phyloP scores from a whole-genome alignment of 164 flowering plant genomes.

The Annona squamosa region DNA sequence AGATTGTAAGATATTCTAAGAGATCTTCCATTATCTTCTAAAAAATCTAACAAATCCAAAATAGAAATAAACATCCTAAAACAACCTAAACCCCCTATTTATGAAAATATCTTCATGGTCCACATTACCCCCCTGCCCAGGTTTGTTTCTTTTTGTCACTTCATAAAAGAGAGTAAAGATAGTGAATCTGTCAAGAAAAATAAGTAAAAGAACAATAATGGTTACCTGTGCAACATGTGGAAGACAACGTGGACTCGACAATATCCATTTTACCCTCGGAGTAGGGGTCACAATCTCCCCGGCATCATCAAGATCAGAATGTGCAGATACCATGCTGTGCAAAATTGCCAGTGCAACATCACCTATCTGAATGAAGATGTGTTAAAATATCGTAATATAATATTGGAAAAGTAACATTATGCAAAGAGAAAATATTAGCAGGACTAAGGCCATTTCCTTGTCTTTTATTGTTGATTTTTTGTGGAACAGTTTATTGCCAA shows the following conservation, averaged over 20 bases:
- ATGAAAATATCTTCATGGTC: too few relatives aligned
- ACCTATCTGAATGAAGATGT: conserved; percentile 52
- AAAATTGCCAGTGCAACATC: conserved; percentile 84
- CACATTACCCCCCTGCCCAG: too few relatives aligned
- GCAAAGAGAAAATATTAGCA: background rate
- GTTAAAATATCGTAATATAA: background rate
- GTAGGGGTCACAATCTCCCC: conserved; percentile 99
- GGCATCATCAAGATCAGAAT: conserved; percentile 99
- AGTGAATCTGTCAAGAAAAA: too few relatives aligned
- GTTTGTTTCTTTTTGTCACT: too few relatives aligned
- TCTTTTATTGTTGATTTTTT: too few relatives aligned
- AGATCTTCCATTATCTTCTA: too few relatives aligned
- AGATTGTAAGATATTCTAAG: too few relatives aligned
- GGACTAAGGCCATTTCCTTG: background rate
- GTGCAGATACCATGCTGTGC: conserved; percentile 96
- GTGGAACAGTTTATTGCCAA: too few relatives aligned
- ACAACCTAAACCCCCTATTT: too few relatives aligned
- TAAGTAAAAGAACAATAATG: background rate
- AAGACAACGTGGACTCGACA: conserved; percentile 95
- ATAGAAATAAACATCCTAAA: too few relatives aligned
- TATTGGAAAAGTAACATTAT: background rate
- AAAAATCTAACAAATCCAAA: too few relatives aligned
- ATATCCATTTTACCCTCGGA: conserved; percentile 88
- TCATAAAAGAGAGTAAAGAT: too few relatives aligned
- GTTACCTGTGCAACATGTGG: conserved; percentile 96